These are phyloP conservation scores for Coleophoma eucalyptorum DNA, from an alignment of 2,329 filamentous ascomycete genomes.

Conservation along the genomic window DNA sequence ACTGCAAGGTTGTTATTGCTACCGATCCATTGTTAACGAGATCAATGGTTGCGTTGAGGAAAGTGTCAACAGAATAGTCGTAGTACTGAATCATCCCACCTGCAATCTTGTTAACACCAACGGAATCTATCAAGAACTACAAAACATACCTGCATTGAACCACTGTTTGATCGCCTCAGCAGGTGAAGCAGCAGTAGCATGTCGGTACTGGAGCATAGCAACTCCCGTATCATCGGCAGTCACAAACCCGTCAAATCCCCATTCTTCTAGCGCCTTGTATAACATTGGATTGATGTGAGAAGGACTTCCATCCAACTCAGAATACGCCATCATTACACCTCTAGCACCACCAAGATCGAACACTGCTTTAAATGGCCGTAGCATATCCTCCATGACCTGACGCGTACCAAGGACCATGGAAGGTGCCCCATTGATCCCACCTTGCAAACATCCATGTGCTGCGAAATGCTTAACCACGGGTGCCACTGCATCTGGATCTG, in stretches of 20 bases:
- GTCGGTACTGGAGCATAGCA: slow-evolving; percentile 25
- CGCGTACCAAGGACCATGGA: slow-evolving; percentile 39
- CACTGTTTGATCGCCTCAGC: slow-evolving; percentile 37
- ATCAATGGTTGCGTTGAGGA: slow-evolving; percentile 31
- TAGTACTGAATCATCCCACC: slow-evolving; percentile 39
- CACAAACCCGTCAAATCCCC: slow-evolving; percentile 37
- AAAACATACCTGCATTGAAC: slow-evolving; percentile 34
- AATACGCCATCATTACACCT: slow-evolving; percentile 42
- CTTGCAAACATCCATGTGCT: slow-evolving; percentile 37
- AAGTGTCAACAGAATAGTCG: slow-evolving; percentile 35
- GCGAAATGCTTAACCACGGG: slow-evolving; percentile 43
- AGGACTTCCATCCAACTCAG: slow-evolving; percentile 37
- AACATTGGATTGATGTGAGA: slow-evolving; percentile 34
- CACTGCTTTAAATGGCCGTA: slow-evolving; percentile 38
- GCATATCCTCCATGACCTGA: slow-evolving; percentile 36
- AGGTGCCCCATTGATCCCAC: slow-evolving; percentile 37
- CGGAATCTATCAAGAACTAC: background rate
- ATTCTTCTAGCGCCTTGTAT: slow-evolving; percentile 33
- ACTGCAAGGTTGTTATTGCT: slow-evolving; percentile 29
- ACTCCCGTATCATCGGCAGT: slow-evolving; percentile 38
- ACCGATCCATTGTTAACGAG: slow-evolving; percentile 33
- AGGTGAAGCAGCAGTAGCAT: slow-evolving; percentile 32
- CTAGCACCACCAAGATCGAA: slow-evolving; percentile 36
- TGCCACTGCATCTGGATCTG: slow-evolving; percentile 35
- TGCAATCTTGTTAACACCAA: background rate